A percentile compares a stretch with the other conserved stretches of the same genome.
Conservation (phyloP, 2,329 filamentous ascomycete species). For the Calcarisporium arbuscula region DNA sequence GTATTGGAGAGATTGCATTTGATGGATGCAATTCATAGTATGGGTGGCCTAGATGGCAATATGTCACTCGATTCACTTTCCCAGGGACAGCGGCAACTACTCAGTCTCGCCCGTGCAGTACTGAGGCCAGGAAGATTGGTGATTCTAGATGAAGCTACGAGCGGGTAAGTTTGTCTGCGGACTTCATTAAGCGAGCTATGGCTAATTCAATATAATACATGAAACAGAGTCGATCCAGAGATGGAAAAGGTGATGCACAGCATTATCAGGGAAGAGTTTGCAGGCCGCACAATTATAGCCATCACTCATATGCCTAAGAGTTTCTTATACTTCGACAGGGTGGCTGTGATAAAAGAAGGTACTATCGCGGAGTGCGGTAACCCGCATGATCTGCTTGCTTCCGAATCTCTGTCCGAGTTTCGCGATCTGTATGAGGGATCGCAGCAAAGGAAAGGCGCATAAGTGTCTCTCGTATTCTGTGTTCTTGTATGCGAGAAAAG, state of each 20-base stretch:
- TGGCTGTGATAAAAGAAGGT: no score
- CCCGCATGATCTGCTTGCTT: no score
- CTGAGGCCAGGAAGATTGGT: neutral
- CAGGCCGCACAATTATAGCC: neutral
- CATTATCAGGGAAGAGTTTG: neutral
- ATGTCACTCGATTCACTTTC: neutral
- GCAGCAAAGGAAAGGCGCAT: no score
- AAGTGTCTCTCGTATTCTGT: no score
- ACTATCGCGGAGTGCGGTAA: no score
- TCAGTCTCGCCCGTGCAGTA: slow-evolving; percentile 2
- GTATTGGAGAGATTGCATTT: neutral
- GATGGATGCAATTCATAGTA: neutral
- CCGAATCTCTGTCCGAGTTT: no score
- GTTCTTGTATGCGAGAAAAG: no score
- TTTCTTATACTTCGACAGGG: no score
- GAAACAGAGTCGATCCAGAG: neutral
- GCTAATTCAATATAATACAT: neutral
- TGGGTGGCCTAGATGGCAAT: neutral
- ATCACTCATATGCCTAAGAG: no score
- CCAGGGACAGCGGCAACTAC: slow-evolving; percentile 1
- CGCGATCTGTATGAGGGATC: no score
- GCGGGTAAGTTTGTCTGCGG: neutral
- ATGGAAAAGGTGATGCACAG: neutral
- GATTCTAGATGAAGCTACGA: neutral
- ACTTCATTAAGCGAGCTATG: neutral